Base-by-base conservation (phyloP, 768 basidiomycete species). In the Lyophyllum semitale region DNA sequence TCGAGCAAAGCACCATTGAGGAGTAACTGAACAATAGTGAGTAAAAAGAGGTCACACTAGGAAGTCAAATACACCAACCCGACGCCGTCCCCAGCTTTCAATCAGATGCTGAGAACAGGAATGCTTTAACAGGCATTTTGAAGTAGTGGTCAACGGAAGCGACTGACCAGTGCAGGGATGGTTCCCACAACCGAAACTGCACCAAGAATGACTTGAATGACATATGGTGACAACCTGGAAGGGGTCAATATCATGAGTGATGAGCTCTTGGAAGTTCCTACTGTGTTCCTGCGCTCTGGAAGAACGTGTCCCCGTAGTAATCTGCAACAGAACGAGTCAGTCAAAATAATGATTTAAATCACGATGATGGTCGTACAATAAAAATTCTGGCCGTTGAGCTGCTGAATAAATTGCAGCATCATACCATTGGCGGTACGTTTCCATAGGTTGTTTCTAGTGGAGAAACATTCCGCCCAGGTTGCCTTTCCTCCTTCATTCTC, bases 401-500 rank as follows among this genome's bases (percentile, higher is more conserved):
- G 89, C 60, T 91, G 89, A 49, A 92, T 83, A 64, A 91, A 90
- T 59, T 89, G 88, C 41, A 89, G 68, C 84, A 89, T 88, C 84
- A 89, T 88, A n/a, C 89, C 88, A 56, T 90, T 91, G 30, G 75
- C 66, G 13, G 89, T 91, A 51, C 90, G 79, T 68, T 84, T 87
- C 83, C 87, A 89, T 40, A 91, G 68, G 62, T 77, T 71, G 60
- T 89, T 88, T 41, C 83, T 70, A 4, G 78, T 75, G 1, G 86
- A 85, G 77, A 92, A 91, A 68, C 88, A 89, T 66, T 92, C 90
- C 25, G 77, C 40, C 89, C 89, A 92, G 0, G 84, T 87, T 1
- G 88, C 87, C 64, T 89, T 87, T 7, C 90, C 90, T 20, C 88
- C 89, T 49, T 88, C 85, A 63, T 92, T 93, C 70, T 93, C 90